These are phyloP conservation scores for Leccinum obscurum DNA, from an alignment of 768 basidiomycete genomes.

Conservation along the genomic window DNA sequence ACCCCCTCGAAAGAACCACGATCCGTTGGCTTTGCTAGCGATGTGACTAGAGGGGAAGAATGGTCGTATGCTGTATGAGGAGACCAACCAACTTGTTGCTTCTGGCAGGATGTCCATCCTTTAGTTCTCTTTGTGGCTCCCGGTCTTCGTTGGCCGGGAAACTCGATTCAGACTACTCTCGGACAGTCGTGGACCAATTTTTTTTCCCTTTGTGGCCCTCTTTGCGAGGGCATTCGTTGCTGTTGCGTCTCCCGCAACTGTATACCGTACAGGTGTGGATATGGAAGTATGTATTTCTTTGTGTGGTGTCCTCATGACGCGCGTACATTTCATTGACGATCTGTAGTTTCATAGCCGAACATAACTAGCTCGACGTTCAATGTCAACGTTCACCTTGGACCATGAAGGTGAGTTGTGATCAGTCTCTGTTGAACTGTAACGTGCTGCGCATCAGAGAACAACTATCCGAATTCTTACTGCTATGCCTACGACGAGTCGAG, in stretches of 20 bases:
- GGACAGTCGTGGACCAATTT: conserved; percentile 18
- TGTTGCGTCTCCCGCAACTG: not conserved
- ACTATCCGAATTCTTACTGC: conserved; percentile 48
- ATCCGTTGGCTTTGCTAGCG: conserved; percentile 2
- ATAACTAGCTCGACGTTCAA: not conserved
- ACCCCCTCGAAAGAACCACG: not conserved
- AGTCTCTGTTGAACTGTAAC: too few relatives aligned
- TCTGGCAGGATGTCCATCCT: conserved; percentile 13
- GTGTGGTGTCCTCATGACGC: not conserved
- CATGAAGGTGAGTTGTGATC: too few relatives aligned
- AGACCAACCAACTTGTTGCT: conserved; percentile 3
- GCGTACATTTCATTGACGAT: too few relatives aligned
- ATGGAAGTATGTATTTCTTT: not conserved
- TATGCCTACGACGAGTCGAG: conserved; percentile 52
- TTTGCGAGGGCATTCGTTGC: conserved; percentile 16
- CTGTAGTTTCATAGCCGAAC: not conserved
- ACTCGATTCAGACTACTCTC: conserved; percentile 40
- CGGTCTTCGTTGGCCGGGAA: conserved; percentile 10
- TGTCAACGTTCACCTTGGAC: too few relatives aligned
- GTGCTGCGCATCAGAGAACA: conserved; percentile 31
- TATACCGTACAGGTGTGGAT: not conserved
- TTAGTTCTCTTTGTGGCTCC: conserved; percentile 34
- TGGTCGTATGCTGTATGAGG: conserved; percentile 16
- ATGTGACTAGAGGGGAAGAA: not conserved
- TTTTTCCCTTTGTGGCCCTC: not conserved